These are phyloP conservation scores for Botrytis galanthina DNA, from an alignment of 2,329 filamentous ascomycete species.

Conservation along the genomic window DNA sequence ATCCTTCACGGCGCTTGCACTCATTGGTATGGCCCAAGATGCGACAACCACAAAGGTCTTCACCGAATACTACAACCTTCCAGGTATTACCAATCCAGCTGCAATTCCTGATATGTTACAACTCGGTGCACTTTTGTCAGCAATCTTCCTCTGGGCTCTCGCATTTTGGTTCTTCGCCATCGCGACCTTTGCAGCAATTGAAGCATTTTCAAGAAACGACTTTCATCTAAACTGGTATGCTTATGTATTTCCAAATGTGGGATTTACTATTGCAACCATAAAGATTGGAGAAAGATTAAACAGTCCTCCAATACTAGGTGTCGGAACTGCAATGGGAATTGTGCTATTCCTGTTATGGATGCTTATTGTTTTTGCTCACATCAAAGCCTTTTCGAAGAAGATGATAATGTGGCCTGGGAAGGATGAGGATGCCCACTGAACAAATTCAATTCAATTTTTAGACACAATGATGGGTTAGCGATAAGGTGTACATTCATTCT, in stretches of 20 bases:
- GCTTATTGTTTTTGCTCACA: conserved; percentile 33
- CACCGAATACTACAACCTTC: conserved; percentile 31
- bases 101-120: conserved; percentile 41
- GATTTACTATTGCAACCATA: conserved; percentile 57
- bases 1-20: conserved; percentile 66
- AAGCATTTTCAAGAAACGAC: conserved; percentile 45
- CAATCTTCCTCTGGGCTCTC: conserved; percentile 64
- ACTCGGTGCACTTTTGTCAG: conserved; percentile 43
- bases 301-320: conserved; percentile 47
- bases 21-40: conserved; percentile 64
- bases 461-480: background rate
- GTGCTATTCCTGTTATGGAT: conserved; percentile 40
- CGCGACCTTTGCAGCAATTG: conserved; percentile 41
- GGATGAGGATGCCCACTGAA: conserved; percentile 37
- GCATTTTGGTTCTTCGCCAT: conserved; percentile 55
- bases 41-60: conserved; percentile 39
- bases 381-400: conserved; percentile 36
- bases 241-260: conserved; percentile 60
- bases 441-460: background rate
- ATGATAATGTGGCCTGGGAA: conserved; percentile 41
- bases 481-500: conserved; percentile 16
- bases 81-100: conserved; percentile 41
- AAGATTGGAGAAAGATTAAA: conserved; percentile 50
- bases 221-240: conserved; percentile 66
- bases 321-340: conserved; percentile 52